Conservation (phyloP, 2,329 filamentous ascomycete genomes). For the Fusarium buharicum region DNA sequence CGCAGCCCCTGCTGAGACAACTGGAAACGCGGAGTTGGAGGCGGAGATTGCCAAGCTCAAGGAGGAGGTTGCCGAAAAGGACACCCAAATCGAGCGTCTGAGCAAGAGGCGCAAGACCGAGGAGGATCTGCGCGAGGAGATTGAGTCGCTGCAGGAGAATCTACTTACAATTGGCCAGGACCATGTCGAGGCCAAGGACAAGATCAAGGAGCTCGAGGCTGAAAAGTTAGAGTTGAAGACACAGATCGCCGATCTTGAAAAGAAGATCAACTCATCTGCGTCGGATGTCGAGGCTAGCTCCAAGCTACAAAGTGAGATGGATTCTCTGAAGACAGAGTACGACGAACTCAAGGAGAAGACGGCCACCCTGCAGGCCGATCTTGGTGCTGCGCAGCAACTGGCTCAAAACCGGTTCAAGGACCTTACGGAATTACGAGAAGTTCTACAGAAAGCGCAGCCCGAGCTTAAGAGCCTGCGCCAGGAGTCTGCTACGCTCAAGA, state of each 20-base stretch:
- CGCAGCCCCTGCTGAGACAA: slow-evolving; percentile 43
- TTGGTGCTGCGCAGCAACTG: slow-evolving; percentile 86
- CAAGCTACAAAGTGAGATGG: slow-evolving; percentile 71
- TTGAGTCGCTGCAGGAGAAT: slow-evolving; percentile 84
- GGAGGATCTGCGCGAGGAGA: slow-evolving; percentile 83
- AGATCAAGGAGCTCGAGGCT: slow-evolving; percentile 73
- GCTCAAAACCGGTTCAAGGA: slow-evolving; percentile 91
- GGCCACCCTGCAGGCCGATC: slow-evolving; percentile 78
- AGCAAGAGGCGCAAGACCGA: slow-evolving; percentile 77
- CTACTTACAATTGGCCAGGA: slow-evolving; percentile 82
- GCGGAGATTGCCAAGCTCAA: slow-evolving; percentile 63
- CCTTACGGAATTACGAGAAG: slow-evolving; percentile 79
- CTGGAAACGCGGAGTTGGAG: slow-evolving; percentile 55
- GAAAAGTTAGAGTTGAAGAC: slow-evolving; percentile 75
- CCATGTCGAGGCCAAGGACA: slow-evolving; percentile 84
- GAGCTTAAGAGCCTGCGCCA: slow-evolving; percentile 82
- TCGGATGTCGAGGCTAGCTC: slow-evolving; percentile 57
- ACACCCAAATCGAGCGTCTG: slow-evolving; percentile 77
- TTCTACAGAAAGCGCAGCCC: slow-evolving; percentile 85
- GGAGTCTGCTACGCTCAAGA: slow-evolving; percentile 80
- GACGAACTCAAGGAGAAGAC: slow-evolving; percentile 77
- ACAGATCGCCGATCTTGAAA: slow-evolving; percentile 73
- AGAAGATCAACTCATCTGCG: slow-evolving; percentile 65
- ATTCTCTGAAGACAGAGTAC: slow-evolving; percentile 62
- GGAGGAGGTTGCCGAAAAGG: slow-evolving; percentile 70